Percentiles rank a stretch among this genome's conserved stretches.
phyloP scores from a whole-genome alignment of 208 protist species.

The Trichomonas gallinae region DNA sequence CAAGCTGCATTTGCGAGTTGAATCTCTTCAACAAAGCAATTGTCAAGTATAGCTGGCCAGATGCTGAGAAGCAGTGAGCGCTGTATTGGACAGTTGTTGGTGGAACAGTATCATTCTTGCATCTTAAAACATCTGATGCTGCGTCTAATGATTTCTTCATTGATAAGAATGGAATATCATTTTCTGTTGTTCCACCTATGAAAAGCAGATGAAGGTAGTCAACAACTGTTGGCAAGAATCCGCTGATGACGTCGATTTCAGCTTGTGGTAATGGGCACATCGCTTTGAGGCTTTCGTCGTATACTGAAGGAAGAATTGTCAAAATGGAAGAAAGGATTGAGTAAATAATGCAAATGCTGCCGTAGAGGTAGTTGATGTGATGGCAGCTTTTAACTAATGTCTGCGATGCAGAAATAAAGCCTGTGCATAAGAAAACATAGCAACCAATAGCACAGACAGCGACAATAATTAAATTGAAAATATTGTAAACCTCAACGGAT shows the following conservation, averaged over 20 bases:
- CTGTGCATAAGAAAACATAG: neutral
- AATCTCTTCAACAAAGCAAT: neutral
- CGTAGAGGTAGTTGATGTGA: neutral
- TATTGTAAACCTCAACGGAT: neutral
- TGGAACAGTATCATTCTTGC: too few relatives aligned
- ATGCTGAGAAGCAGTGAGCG: neutral
- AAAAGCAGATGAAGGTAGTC: too few relatives aligned
- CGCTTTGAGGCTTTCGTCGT: neutral
- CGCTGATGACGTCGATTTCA: too few relatives aligned
- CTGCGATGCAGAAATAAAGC: neutral
- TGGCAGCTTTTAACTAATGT: neutral
- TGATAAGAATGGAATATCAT: too few relatives aligned
- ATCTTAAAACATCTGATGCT: too few relatives aligned
- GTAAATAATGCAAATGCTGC: neutral
- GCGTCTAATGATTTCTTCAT: too few relatives aligned
- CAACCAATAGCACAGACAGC: neutral
- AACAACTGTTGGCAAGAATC: too few relatives aligned
- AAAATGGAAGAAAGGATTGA: neutral
- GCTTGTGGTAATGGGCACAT: too few relatives aligned
- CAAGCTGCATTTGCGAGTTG: neutral
- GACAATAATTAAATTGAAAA: neutral
- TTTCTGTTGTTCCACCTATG: too few relatives aligned
- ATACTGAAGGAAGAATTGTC: neutral
- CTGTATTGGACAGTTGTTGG: too few relatives aligned
- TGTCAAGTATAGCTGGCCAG: neutral